Base-by-base conservation (phyloP, 2,329 filamentous ascomycete genomes). In the Alternaria infectoria region DNA sequence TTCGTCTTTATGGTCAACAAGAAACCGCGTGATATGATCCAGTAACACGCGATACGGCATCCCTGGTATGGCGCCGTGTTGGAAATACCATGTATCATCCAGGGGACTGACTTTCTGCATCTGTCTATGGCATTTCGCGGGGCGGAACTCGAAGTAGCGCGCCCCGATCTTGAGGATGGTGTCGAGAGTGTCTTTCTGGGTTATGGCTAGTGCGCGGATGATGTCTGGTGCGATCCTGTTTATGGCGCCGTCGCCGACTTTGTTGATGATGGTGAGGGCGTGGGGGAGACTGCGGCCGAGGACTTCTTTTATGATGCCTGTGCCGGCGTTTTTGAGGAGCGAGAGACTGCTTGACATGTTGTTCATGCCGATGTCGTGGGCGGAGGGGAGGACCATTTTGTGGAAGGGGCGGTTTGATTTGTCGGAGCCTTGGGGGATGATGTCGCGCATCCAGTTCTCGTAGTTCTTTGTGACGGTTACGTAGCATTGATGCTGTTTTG, bases 321-420 rank as follows among this genome's bases (percentile, higher is more conserved):
- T 74, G 5, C 75, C 77, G 0, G 76, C 74, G 28, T 81, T 78
- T 12, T 75, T 67, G 9, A 86, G 76, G 1, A 86, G 73, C 0
- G 77, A 75, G 25, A 79, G 68, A 23, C 78, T 76, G 52, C 74
- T 83, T 9, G 80, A 69, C 83, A 86, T 83, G 70, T 77, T 84
- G 72, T 86, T 86, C 84, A 86, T 86, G 25, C 84, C 84, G 13
- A 83, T 80, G 64, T 86, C 84, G 70, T 86, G 84, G 0, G 81
- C 76, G 2, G 81, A 77, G 0, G 84, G 82, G 2, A 86, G 77
- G 2, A 85, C 82, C 57, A 85, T 76, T 10, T 74, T 77, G 10
- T 74, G 67, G 69, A 86, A 85, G 0, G 81, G 80, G 26, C 79
- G 78, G 17, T 78, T 73, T 19, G 81, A 81, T 8, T 77, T 75